Percentiles rank a stretch among this genome's conserved stretches.
Conservation (phyloP, 1,139 yeast genomes). For the Magnusiomyces tetraspermus region DNA sequence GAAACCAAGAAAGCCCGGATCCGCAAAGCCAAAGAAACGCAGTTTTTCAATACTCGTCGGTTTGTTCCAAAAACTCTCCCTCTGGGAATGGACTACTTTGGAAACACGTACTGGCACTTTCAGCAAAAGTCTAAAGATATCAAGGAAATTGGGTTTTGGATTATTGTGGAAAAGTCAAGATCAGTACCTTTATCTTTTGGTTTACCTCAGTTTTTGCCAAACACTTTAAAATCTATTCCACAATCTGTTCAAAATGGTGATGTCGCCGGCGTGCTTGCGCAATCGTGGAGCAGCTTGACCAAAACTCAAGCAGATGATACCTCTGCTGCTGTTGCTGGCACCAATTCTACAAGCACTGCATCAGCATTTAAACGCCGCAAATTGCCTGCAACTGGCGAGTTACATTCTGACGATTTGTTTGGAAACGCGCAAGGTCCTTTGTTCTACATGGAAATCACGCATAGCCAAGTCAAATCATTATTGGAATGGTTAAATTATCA, state of each 20-base stretch:
- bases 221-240: not conserved
- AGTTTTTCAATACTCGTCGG: slow-evolving; percentile 22
- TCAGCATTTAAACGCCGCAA: not conserved
- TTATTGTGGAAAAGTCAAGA: slow-evolving; percentile 10
- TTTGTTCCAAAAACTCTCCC: slow-evolving; percentile 29
- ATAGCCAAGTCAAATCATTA: not conserved
- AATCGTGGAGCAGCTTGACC: not conserved
- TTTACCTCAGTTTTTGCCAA: not conserved
- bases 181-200: slow-evolving; percentile 11
- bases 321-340: not conserved
- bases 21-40: slow-evolving; percentile 24
- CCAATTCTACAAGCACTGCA: not conserved
- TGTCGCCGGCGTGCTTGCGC: not conserved
- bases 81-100: slow-evolving; percentile 29
- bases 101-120: slow-evolving; percentile 33
- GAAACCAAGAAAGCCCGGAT: slow-evolving; percentile 21
- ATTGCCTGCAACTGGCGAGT: not conserved
- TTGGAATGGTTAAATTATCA: slow-evolving; percentile 1
- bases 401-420: not conserved
- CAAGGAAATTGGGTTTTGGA: slow-evolving; percentile 15
- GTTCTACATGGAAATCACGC: slow-evolving; percentile 1
- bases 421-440: not conserved
- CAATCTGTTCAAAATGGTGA: not conserved
- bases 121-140: slow-evolving; percentile 28
- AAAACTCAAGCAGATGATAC: not conserved